Evolutionary conservation across 1,284 basidiomycete genomes (phyloP).

Genomic region (Puccinia sorghi): DNA sequence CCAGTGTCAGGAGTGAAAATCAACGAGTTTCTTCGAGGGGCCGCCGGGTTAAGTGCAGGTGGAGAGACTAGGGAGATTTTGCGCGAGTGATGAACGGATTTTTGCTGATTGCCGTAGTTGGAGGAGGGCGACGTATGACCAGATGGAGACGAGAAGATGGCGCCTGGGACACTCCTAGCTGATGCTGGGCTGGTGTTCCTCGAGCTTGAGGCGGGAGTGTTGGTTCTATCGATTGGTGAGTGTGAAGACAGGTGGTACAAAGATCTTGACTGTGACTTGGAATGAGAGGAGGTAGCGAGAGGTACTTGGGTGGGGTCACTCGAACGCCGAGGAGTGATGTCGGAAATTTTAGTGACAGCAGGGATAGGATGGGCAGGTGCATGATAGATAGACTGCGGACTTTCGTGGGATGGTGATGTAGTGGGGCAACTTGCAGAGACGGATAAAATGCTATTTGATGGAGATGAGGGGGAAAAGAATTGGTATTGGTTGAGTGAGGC

Average conservation of each 20-base stretch:
- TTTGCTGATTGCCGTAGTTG: slow-evolving; percentile 3
- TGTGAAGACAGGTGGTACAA: slow-evolving; percentile 33
- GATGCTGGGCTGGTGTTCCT: slow-evolving; percentile 32
- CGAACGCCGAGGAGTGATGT: slow-evolving; percentile 5
- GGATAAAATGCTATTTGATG: slow-evolving; percentile 16
- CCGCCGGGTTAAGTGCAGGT: background rate
- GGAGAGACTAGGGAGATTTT: slow-evolving; percentile 32
- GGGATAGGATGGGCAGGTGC: background rate
- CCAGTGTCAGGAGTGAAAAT: slow-evolving; percentile 36
- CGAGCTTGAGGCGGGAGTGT: slow-evolving; percentile 17
- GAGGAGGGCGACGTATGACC: slow-evolving; percentile 6
- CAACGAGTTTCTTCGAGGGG: slow-evolving; percentile 46
- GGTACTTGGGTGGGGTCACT: slow-evolving; percentile 28
- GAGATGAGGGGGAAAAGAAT: slow-evolving; percentile 16
- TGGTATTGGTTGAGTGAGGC: slow-evolving; percentile 32
- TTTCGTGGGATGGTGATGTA: slow-evolving; percentile 21
- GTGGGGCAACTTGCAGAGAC: slow-evolving; percentile 6
- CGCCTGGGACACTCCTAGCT: background rate
- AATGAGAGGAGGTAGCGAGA: slow-evolving; percentile 20
- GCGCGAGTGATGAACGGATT: slow-evolving; percentile 9
- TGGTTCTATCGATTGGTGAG: slow-evolving; percentile 5
- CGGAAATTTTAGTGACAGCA: background rate
- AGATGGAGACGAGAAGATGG: background rate
- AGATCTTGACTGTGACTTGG: slow-evolving; percentile 10
- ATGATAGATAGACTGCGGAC: background rate